Evolutionary conservation across 805 yeast species (phyloP), one percentile per base, ranked within the genome.

Genomic region (Sungouiozyma ichnusensis): DNA sequence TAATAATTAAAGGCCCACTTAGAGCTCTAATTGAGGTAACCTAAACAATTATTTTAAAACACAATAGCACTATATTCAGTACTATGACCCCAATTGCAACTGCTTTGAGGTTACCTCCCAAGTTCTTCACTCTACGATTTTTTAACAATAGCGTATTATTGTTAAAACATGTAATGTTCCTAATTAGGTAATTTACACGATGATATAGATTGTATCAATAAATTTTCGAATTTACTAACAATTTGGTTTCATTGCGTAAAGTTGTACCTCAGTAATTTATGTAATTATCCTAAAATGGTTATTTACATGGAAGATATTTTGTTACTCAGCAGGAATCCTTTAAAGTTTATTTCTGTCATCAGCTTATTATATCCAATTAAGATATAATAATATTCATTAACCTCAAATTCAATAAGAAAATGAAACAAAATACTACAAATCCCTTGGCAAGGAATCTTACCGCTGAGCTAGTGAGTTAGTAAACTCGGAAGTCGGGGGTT

Each of bases 121-220:
- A 7, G 6, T 24, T 24, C 29, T 24, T 24, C 29, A 11, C 29
- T 36, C n/a, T 19, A 16, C 16, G 34, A 24, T 39, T 20, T 20
- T 20, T 31, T 38, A 7, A 31, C 11, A 40, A 16, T 14, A 33
- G 14, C 41, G n/a, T 39, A 24, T 24, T 7, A 11, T 11, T 11
- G 6, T 11, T 7, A 24, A 24, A 31, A 16, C 38, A 32, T 41
- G 44, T 42, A 41, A 44, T 29, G 39, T 45, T 24, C 48, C 48
- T 24, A 31, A 43, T 40, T 34, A 9, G 42, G 48, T 43, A 45
- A 43, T 45, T 35, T 24, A 24, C 29, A 24, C 11, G 29, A 7
- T 24, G n/a, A 7, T 24, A 11, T 11, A 24, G 29, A 11, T 11
- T 7, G 11, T 24, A 24, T 11, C 29, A 24, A 24, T n/a, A n/a